Evolutionary conservation across 805 yeast genomes (phyloP).

Genomic region (Candida sphagnicola): DNA sequence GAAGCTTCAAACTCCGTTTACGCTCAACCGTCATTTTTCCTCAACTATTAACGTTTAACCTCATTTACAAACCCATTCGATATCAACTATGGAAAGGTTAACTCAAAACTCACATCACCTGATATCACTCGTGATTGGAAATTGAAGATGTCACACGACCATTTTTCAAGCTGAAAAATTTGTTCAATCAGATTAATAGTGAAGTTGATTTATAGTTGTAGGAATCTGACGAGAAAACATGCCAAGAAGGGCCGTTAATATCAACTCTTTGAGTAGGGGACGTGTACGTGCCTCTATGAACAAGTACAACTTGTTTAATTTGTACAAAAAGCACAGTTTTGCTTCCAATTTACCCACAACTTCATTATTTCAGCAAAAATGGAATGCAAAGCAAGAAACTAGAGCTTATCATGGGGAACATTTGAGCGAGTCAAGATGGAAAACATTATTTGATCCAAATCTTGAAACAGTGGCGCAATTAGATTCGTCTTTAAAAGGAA

Average conservation of each 20-base stretch:
- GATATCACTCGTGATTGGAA: background rate
- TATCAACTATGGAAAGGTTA: no score
- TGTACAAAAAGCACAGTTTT: slow-evolving; percentile 66
- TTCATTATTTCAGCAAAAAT: slow-evolving; percentile 87
- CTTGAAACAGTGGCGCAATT: slow-evolving; percentile 85
- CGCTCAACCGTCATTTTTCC: no score
- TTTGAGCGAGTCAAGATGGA: slow-evolving; percentile 80
- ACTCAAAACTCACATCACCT: no score
- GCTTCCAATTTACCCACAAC: slow-evolving; percentile 43
- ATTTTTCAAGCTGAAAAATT: slow-evolving; percentile 1
- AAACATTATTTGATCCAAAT: slow-evolving; percentile 61
- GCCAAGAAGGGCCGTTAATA: slow-evolving; percentile 60
- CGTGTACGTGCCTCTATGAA: slow-evolving; percentile 87
- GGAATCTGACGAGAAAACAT: no score
- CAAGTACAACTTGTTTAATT: slow-evolving; percentile 85
- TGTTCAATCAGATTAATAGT: background rate
- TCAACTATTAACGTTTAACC: no score
- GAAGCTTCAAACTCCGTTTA: no score
- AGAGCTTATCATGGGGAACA: slow-evolving; percentile 96
- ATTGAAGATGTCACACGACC: background rate
- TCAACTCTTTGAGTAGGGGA: slow-evolving; percentile 60
- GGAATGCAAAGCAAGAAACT: slow-evolving; percentile 86
- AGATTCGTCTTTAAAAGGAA: slow-evolving; percentile 72
- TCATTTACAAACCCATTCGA: no score
- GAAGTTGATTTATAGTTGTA: no score